Base-by-base conservation (phyloP, 306 rosid species). In the Malus fusca region DNA sequence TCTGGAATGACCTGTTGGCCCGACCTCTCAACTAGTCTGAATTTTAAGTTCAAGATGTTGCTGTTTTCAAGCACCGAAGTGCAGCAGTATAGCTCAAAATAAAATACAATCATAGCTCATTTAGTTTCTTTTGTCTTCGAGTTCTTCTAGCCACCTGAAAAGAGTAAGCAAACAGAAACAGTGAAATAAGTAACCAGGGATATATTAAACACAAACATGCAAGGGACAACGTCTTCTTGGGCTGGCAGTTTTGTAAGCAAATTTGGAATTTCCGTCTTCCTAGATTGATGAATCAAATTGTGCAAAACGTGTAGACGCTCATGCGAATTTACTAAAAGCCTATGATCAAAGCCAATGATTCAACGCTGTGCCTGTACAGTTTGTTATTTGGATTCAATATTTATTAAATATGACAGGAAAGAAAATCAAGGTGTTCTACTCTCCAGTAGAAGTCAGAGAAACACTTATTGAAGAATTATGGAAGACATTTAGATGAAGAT, bases 111-210 rank as follows among this genome's bases (percentile, higher is more conserved):
- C 43, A 37, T 14, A 17, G 25, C 63, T 63, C 61, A 3, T 15
- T 44, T 64, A 74, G 13, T 44, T 44, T 74, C 59, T 80, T 84
- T 28, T 70, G 72, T 58, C 80, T 71, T 71, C 80, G 59, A 67
- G 77, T 68, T 80, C 84, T 77, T 80, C 69, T 80, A 31, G 74
- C 74, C 44, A 80, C 82, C 87, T 84, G 84, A 69, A 80, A 73
- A 28, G 56, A 43, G 64, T 52, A 63, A 43, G 48, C 55, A 69
- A 56, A 70, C 37, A 19, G 62, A 63, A 69, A 21, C 9, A 23
- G 48, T 48, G 55, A 48, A 58, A 40, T 59, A 30, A 26, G 40
- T 40, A 25, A 55, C 66, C 30, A 33, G 12, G 11, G 15, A 37
- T 43, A 35, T 8, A 43, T 72, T 53, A 35, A 60, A 46, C 26